Percentiles rank a stretch among this genome's conserved stretches.
Evolutionary conservation across 331 rosid genomes (phyloP).

Genomic region (Erythrophleum ivorense): DNA sequence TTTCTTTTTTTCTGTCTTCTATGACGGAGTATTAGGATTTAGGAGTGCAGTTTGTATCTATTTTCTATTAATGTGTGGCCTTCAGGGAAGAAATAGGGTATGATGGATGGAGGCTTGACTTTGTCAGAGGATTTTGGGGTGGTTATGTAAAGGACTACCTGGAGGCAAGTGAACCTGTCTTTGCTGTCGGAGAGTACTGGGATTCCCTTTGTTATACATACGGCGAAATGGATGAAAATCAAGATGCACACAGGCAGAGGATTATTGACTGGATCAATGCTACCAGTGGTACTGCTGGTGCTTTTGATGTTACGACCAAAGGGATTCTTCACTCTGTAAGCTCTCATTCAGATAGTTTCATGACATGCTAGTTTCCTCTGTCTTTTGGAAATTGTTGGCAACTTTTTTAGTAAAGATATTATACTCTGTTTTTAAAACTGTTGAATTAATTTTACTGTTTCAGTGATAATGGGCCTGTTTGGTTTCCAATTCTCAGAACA

Average conservation of each 20-base stretch:
- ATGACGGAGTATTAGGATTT: conserved; percentile 1
- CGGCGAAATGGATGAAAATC: conserved; percentile 90
- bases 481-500: too few relatives aligned
- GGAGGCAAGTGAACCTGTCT: conserved; percentile 80
- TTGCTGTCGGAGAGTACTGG: conserved; percentile 94
- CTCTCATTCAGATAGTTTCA: conserved; percentile 39
- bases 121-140: conserved; percentile 99
- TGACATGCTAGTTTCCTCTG: not conserved
- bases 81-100: conserved; percentile 90
- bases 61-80: conserved; percentile 23
- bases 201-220: conserved; percentile 95
- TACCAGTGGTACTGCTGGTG: conserved; percentile 80
- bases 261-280: conserved; percentile 97
- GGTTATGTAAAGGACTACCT: conserved; percentile 94
- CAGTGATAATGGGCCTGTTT: too few relatives aligned
- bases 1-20: not conserved
- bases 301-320: conserved; percentile 97
- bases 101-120: conserved; percentile 99
- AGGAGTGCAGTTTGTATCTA: conserved; percentile 22
- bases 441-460: conserved; percentile 17
- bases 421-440: not conserved
- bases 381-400: conserved; percentile 16
- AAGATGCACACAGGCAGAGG: conserved; percentile 99
- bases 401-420: conserved; percentile 12
- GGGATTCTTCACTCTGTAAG: conserved; percentile 98